A percentile compares a stretch with the other conserved stretches of the same genome.
phyloP scores from a whole-genome alignment of 176 grass and related monocot species.

The Dendrocalamus sinicus region DNA sequence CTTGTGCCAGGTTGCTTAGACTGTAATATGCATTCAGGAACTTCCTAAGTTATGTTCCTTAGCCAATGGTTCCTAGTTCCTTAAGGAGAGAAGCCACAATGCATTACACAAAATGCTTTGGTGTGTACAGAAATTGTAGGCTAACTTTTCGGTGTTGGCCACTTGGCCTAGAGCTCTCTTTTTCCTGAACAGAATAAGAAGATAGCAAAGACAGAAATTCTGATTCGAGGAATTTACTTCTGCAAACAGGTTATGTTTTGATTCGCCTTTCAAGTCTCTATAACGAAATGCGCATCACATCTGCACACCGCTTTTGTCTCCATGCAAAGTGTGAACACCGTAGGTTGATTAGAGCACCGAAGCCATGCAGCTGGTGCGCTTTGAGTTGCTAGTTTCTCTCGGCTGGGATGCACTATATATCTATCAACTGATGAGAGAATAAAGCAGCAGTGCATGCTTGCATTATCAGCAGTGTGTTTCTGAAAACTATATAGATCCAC shows the following conservation, averaged over 20 bases:
- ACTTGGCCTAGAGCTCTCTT: neutral
- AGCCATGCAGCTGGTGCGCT: conserved; percentile 46
- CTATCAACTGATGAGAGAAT: conserved; percentile 40
- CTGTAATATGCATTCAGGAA: neutral
- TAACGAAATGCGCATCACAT: conserved; percentile 32
- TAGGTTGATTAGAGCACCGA: conserved; percentile 37
- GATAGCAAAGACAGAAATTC: conserved; percentile 22
- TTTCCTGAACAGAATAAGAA: conserved; percentile 14
- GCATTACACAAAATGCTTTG: neutral
- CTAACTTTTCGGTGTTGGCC: conserved; percentile 26
- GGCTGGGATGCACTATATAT: conserved; percentile 50
- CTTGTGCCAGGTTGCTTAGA: neutral
- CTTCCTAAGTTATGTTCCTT: neutral
- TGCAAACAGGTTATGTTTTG: neutral
- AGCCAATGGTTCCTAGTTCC: neutral
- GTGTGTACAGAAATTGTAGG: conserved; percentile 36
- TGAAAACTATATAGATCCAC: neutral
- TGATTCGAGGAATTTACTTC: conserved; percentile 39
- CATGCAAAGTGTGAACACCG: conserved; percentile 45
- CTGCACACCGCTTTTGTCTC: conserved; percentile 27
- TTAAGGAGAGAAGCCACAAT: neutral
- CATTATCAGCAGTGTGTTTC: conserved; percentile 32
- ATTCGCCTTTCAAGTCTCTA: conserved; percentile 17
- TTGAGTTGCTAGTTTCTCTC: conserved; percentile 38
- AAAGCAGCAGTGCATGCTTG: conserved; percentile 46